Percentiles rank a stretch among this genome's conserved stretches.
Evolutionary conservation across 768 basidiomycete species (phyloP).

Genomic region (Hypsizygus marmoreus): DNA sequence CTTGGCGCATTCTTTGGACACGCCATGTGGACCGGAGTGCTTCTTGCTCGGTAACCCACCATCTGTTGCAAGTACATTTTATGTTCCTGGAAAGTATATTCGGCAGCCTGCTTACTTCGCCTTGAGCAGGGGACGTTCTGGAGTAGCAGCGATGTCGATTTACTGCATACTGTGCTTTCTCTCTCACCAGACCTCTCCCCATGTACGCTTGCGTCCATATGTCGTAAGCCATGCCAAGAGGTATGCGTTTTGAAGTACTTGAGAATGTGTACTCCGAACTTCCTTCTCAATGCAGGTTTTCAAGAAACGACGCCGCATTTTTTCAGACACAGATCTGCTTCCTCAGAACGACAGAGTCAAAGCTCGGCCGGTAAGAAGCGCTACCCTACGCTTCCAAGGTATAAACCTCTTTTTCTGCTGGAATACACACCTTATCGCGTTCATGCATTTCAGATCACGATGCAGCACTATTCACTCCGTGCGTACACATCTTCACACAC

Average conservation of each 20-base stretch:
- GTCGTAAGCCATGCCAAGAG: slow-evolving; percentile 61
- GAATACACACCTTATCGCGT: background rate
- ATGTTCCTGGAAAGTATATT: too few species aligned
- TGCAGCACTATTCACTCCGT: slow-evolving; percentile 27
- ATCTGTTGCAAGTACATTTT: slow-evolving; percentile 16
- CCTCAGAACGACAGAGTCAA: slow-evolving; percentile 8
- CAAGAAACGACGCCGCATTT: slow-evolving; percentile 22
- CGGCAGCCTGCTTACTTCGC: too few species aligned
- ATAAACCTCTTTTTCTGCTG: background rate
- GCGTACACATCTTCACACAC: slow-evolving; percentile 1
- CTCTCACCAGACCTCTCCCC: slow-evolving; percentile 46
- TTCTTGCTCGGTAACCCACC: slow-evolving; percentile 23
- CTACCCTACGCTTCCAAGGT: slow-evolving; percentile 15
- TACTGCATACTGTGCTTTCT: slow-evolving; percentile 40
- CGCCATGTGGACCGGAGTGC: slow-evolving; percentile 35
- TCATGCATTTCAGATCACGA: slow-evolving; percentile 14
- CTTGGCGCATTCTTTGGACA: slow-evolving; percentile 14
- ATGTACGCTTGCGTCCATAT: slow-evolving; percentile 57
- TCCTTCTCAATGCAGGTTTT: slow-evolving; percentile 22
- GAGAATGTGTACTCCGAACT: background rate
- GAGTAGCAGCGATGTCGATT: slow-evolving; percentile 38
- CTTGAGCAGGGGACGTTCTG: slow-evolving; percentile 33
- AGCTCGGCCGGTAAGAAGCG: slow-evolving; percentile 1
- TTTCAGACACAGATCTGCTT: slow-evolving; percentile 17
- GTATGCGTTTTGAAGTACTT: slow-evolving; percentile 29